phyloP scores from a whole-genome alignment of 768 basidiomycete species.

The Cystobasidium tubakii region DNA sequence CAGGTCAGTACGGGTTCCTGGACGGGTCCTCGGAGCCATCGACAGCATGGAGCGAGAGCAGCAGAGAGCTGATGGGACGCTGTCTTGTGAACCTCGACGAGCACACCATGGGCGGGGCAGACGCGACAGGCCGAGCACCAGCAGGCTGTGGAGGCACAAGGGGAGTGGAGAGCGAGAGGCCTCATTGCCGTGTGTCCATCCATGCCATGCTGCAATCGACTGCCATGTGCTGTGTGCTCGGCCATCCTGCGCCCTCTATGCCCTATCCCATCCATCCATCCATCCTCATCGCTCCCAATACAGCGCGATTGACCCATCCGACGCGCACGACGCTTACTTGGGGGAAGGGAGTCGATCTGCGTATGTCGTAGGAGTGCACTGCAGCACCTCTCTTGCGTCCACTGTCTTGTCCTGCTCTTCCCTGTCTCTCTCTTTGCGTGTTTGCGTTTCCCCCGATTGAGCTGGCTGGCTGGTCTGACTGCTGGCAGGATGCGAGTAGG shows the following conservation, averaged over 20 bases:
- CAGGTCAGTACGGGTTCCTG: neutral
- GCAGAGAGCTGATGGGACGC: neutral
- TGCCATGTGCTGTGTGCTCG: too few relatives aligned
- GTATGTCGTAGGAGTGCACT: too few relatives aligned
- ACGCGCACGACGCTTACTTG: too few relatives aligned
- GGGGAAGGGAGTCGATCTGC: too few relatives aligned
- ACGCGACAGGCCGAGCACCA: neutral
- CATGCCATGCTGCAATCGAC: neutral
- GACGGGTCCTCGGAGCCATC: neutral
- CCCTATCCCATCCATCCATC: too few relatives aligned
- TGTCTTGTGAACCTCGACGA: neutral
- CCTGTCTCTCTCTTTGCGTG: neutral
- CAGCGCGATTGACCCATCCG: too few relatives aligned
- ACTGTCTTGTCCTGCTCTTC: neutral
- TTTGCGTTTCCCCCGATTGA: neutral
- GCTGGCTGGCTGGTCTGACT: constrained; percentile 2
- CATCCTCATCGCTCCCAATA: too few relatives aligned
- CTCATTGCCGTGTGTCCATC: too few relatives aligned
- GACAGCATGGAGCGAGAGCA: neutral
- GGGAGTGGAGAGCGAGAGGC: neutral
- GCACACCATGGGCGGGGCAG: neutral
- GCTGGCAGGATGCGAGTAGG: too few relatives aligned
- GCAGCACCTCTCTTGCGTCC: neutral
- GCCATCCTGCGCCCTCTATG: too few relatives aligned
- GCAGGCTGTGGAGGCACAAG: neutral